Base-by-base conservation (phyloP, 1,139 yeast genomes). In the Candida sp. region DNA sequence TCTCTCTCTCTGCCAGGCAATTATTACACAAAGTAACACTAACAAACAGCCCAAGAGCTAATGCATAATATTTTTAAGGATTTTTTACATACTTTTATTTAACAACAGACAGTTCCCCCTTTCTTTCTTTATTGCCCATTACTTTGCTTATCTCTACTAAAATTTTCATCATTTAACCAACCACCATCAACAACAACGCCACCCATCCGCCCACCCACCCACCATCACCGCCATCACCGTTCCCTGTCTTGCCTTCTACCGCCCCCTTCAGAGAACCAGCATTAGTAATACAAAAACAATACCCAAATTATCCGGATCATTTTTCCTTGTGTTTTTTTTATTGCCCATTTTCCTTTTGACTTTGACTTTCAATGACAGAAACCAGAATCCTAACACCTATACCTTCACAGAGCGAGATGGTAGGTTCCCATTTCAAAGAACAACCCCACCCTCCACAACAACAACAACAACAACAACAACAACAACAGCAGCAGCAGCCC, bases 361-460 rank as follows among this genome's bases (percentile, higher is more conserved):
- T 8, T 37, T 22, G n/a, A 8, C 11, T 3, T 7, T 17, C 28
- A 22, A 42, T 42, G 45, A 26, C 45, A 3, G 45, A 42, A n/a
- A 32, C 39, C 5, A 42, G 22, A 32, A 17, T 42, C 9, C 45
- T 42, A 32, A 17, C 45, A 8, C 34, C 45, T n/a, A 32, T 32
- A 23, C n/a, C 31, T 32, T 42, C 45, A n/a, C 38, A 42, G 4
- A 31, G 30, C n/a, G 45, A 40, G 5, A 30, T 40, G 43, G 12
- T 7, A 17, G 23, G 26, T 22, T n/a, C 43, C n/a, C 23, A 40
- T 17, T 40, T 17, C 5, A 27, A 40, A 27, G 33, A 40, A 11
- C 33, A 40, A 2, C 17, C 1, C 2, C 17, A 17, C 17, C 17
- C 17, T 17, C 17, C 1, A 17, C 17, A 17, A 2, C 17, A 17